Evolutionary conservation across 805 yeast species (phyloP).

Genomic region (Lachancea sp.): DNA sequence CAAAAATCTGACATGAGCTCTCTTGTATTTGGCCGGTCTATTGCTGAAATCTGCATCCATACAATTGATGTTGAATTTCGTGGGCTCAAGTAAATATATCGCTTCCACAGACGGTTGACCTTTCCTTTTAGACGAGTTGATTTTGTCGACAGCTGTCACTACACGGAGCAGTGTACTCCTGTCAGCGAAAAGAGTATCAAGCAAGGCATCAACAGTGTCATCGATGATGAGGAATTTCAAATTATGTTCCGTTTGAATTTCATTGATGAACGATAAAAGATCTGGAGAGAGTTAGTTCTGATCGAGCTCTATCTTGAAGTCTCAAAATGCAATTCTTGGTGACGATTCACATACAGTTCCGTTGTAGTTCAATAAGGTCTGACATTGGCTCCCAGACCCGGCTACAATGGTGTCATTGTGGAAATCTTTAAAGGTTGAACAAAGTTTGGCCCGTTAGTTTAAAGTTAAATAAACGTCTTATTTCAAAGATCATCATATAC

Average conservation of each 20-base stretch:
- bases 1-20: slow-evolving; percentile 65
- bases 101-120: slow-evolving; percentile 67
- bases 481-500: no score
- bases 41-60: slow-evolving; percentile 65
- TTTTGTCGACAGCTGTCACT: slow-evolving; percentile 57
- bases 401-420: no score
- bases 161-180: slow-evolving; percentile 43
- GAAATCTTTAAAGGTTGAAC: no score
- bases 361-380: slow-evolving; percentile 35
- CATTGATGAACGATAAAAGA: slow-evolving; percentile 24
- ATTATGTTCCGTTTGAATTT: slow-evolving; percentile 39
- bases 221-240: slow-evolving; percentile 53
- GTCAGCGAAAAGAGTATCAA: slow-evolving; percentile 39
- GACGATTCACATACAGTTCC: slow-evolving; percentile 23
- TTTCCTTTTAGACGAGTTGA: slow-evolving; percentile 52
- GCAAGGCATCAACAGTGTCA: slow-evolving; percentile 42
- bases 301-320: no score
- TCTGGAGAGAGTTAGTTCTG: slow-evolving; percentile 2
- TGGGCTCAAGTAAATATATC: slow-evolving; percentile 69
- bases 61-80: slow-evolving; percentile 64
- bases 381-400: slow-evolving; percentile 25
- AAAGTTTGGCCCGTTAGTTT: no score
- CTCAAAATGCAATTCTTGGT: no score
- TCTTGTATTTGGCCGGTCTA: slow-evolving; percentile 63
- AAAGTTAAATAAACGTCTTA: no score